Conservation (phyloP, 257 asterid genomes). For the Forsythia suspensa region DNA sequence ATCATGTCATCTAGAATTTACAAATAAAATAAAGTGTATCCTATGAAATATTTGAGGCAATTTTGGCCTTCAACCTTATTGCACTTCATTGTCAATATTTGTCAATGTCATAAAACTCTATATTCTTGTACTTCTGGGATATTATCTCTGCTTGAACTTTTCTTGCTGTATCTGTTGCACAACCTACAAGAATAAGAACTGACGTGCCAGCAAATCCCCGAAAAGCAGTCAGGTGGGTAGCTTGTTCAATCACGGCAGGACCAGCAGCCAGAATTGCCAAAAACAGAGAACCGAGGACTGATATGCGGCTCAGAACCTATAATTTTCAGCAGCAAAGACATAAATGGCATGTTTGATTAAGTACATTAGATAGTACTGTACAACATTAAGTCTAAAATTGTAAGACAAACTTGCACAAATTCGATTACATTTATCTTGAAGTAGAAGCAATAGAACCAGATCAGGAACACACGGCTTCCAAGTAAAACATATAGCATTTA, state of each 20-base stretch:
- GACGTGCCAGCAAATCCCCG: constrained; percentile 97
- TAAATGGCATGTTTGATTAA: background rate
- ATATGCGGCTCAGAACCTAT: constrained; percentile 89
- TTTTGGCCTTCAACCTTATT: background rate
- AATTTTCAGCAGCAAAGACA: constrained; percentile 4
- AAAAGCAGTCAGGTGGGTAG: constrained; percentile 91
- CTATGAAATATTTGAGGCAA: background rate
- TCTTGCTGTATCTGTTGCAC: constrained; percentile 96
- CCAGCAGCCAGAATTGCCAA: constrained; percentile 90
- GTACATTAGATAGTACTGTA: background rate
- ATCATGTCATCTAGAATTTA: background rate
- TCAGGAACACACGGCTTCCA: background rate
- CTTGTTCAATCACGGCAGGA: constrained; percentile 92
- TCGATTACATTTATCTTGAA: background rate
- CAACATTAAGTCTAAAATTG: too few species aligned
- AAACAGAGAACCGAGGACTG: constrained; percentile 87
- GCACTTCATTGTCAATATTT: constrained; percentile 39
- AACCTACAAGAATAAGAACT: constrained; percentile 91
- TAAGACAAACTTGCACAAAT: background rate
- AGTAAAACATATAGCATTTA: background rate
- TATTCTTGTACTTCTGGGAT: constrained; percentile 90
- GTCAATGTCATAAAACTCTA: constrained; percentile 72
- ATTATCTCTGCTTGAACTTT: constrained; percentile 94
- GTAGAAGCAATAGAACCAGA: background rate
- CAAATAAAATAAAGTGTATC: background rate